A percentile compares a stretch with the other conserved stretches of the same genome.
Evolutionary conservation across 225 moss, liverwort and hornwort species (phyloP).

Genomic region (Polytrichum formosum): DNA sequence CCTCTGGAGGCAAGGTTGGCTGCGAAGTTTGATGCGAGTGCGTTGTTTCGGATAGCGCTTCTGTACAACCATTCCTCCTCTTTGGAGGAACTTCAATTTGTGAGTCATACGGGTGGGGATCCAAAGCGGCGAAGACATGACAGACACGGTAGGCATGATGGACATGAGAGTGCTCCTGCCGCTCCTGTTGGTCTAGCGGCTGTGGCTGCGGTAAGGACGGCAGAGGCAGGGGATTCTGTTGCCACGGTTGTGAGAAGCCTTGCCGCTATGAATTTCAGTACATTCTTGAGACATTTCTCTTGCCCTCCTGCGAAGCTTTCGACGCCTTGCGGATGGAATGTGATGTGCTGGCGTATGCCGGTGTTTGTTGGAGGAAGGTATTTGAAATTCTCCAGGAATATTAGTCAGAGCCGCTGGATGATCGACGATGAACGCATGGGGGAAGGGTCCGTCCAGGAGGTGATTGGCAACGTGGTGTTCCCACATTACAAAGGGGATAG

Average conservation of each 20-base stretch:
- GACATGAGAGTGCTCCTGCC: conserved; percentile 33
- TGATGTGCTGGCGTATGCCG: conserved; percentile 83
- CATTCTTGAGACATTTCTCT: conserved; percentile 60
- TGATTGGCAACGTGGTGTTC: conserved; percentile 84
- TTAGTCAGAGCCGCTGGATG: conserved; percentile 99
- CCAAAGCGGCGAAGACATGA: conserved; percentile 78
- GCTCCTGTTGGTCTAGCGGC: conserved; percentile 75
- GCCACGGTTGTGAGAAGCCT: conserved; percentile 78
- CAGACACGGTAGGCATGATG: too few relatives aligned
- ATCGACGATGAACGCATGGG: conserved; percentile 99
- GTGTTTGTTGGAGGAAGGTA: conserved; percentile 97
- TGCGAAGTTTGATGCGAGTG: conserved; percentile 79
- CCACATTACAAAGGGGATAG: conserved; percentile 78
- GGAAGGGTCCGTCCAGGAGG: conserved; percentile 96
- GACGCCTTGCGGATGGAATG: conserved; percentile 58
- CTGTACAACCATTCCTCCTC: conserved; percentile 84
- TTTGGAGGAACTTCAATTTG: conserved; percentile 61
- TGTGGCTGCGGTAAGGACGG: conserved; percentile 68
- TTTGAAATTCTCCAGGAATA: conserved; percentile 90
- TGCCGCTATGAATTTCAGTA: conserved; percentile 56
- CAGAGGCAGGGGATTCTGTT: conserved; percentile 77
- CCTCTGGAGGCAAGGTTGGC: conserved; percentile 73
- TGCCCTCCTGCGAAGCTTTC: conserved; percentile 72
- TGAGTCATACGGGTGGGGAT: conserved; percentile 55
- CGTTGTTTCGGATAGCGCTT: conserved; percentile 81